phyloP scores from a whole-genome alignment of 192 early-diverging fungal genomes.

The Geosiphon pyriformis region DNA sequence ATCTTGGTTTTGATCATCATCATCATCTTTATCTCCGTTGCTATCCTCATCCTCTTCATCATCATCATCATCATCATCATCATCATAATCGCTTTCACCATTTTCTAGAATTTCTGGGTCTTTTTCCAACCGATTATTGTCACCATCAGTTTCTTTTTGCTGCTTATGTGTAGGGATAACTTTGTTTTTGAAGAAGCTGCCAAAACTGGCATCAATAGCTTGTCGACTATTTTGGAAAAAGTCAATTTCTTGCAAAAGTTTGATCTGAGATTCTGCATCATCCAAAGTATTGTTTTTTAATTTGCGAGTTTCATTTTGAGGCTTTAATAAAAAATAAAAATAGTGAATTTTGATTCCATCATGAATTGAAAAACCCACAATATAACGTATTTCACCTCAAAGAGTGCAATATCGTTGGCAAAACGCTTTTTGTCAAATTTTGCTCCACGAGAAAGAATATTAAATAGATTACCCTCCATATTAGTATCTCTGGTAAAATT shows the following conservation, averaged over 20 bases:
- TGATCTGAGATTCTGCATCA: conserved; percentile 21
- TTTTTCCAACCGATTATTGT: conserved; percentile 28
- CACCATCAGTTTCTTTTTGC: conserved; percentile 21
- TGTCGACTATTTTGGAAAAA: conserved; percentile 41
- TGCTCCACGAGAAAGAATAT: conserved; percentile 78
- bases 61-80: conserved; percentile 11
- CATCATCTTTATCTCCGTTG: conserved; percentile 13
- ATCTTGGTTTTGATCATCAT: conserved; percentile 3
- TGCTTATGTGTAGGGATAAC: too few relatives aligned
- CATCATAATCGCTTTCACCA: conserved; percentile 15
- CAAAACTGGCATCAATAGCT: conserved; percentile 19
- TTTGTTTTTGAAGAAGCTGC: background rate
- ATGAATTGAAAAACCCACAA: background rate
- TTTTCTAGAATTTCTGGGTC: conserved; percentile 15
- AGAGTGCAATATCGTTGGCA: conserved; percentile 72
- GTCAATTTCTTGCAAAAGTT: conserved; percentile 39
- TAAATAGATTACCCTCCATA: conserved; percentile 65
- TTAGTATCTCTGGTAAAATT: too few relatives aligned
- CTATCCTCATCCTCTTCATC: conserved; percentile 15
- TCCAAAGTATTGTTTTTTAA: conserved; percentile 12
- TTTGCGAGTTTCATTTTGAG: background rate
- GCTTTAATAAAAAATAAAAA: background rate
- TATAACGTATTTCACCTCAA: conserved; percentile 54
- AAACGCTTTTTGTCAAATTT: conserved; percentile 83
- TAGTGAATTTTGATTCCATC: background rate